A percentile compares a stretch with the other conserved stretches of the same genome.
Evolutionary conservation across 352 stramenopile species (phyloP).

Genomic region (Phytophthora sansomeana): DNA sequence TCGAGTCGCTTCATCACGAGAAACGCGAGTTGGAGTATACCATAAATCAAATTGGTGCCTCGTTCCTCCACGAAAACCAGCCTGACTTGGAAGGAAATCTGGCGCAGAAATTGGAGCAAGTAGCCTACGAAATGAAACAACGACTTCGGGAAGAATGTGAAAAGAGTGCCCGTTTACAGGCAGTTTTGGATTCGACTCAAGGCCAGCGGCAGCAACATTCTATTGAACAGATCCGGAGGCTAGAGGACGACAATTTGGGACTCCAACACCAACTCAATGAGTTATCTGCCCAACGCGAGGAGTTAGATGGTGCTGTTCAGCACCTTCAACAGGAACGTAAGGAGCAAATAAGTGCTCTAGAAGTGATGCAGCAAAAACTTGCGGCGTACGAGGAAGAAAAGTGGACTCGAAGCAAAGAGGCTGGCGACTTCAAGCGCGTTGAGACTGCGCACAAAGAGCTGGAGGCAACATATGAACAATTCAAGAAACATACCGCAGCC

Average conservation of each 20-base stretch:
- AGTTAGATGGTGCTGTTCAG: conserved; percentile 45
- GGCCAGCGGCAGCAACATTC: conserved; percentile 33
- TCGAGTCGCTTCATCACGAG: conserved; percentile 50
- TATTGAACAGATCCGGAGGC: conserved; percentile 25
- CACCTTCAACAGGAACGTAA: conserved; percentile 55
- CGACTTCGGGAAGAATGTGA: conserved; percentile 54
- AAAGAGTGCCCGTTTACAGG: conserved; percentile 54
- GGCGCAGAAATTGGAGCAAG: conserved; percentile 50
- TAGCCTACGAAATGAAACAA: conserved; percentile 46
- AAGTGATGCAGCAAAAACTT: conserved; percentile 53
- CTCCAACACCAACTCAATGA: conserved; percentile 38
- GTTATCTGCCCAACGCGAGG: conserved; percentile 32
- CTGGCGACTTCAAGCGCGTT: conserved; percentile 30
- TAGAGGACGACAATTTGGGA: conserved; percentile 37
- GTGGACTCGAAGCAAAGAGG: conserved; percentile 9
- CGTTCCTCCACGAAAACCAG: conserved; percentile 31
- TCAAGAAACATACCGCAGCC: conserved; percentile 39
- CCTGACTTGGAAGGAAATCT: conserved; percentile 40
- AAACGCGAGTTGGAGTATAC: conserved; percentile 46
- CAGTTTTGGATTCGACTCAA: conserved; percentile 41
- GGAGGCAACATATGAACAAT: conserved; percentile 44
- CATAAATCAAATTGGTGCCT: conserved; percentile 24
- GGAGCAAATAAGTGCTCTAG: conserved; percentile 47
- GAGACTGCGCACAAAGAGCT: conserved; percentile 43
- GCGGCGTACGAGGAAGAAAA: conserved; percentile 44